Evolutionary conservation across 2,329 filamentous ascomycete genomes (phyloP), one percentile per base, ranked within the genome.

Genomic region (Fusarium duplospermum): DNA sequence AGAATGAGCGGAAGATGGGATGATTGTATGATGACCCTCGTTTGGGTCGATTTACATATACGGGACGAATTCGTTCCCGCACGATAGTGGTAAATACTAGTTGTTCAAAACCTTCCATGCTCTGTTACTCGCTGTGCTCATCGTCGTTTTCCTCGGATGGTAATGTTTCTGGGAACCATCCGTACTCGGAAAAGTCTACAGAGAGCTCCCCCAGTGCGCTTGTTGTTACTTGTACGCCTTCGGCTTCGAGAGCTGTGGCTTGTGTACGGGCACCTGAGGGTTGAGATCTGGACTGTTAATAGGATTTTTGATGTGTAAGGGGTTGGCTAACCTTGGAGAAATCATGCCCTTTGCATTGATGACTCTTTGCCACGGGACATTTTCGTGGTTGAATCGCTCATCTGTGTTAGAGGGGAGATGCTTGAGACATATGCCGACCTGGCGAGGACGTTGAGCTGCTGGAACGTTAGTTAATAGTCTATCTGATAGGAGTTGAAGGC

Each of bases 281-380:
- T 52, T 86, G 86, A 29, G 87, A 88, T 66, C 87, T 89, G 38
- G 2, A 3, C 2, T 31, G 45, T 77, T 14, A 73, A 69, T 20
- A 10, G 6, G 16, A 11, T 1, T 4, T 14, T 6, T 24, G 0
- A 9, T 10, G 13, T 38, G 10, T 16, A 7, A 11, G 6, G 35
- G 13, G 16, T 33, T 38, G 6, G 61, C 74, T 22, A 58, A 96
- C 94, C 95, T 90, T 9, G 93, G 93, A 52, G 95, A 97, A 75
- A 98, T 97, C 68, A 90, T 86, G 24, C 96, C 95, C 83, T 93
- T 96, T 16, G 94, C 86, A 82, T 96, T 98, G 80, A 98, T 93
- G 69, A 98, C 94, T 67, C 96, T 88, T 85, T 98, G 96, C 96
- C 96, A 98, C 0, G 96, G 96, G 4, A 98, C 96, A 74, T 93